phyloP scores from a whole-genome alignment of 768 basidiomycete species.

The Hygrophorus russula region DNA sequence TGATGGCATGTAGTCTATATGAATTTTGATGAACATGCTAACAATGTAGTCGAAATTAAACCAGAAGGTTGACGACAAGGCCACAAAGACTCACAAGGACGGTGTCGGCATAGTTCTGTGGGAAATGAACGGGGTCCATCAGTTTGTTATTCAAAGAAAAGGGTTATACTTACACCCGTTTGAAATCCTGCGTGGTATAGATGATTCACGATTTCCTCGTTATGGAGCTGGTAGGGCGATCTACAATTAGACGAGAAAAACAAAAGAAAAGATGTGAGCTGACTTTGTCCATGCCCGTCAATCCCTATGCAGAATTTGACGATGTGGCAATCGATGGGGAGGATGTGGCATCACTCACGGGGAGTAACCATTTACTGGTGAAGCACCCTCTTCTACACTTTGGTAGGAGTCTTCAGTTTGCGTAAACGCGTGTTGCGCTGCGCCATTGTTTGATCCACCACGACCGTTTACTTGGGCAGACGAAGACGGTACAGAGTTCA shows the following conservation, averaged over 20 bases:
- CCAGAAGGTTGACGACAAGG: neutral
- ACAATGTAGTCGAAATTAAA: neutral
- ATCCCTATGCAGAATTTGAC: neutral
- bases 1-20: slow-evolving; percentile 75
- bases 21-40: slow-evolving; percentile 67
- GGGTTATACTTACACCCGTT: slow-evolving; percentile 51
- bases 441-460: slow-evolving; percentile 35
- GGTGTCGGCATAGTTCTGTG: slow-evolving; percentile 75
- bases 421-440: slow-evolving; percentile 27
- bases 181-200: slow-evolving; percentile 74
- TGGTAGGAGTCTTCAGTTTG: neutral
- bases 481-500: slow-evolving; percentile 13
- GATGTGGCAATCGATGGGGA: neutral
- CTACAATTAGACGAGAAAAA: slow-evolving; percentile 14
- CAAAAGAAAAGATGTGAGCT: slow-evolving; percentile 6
- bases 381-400: slow-evolving; percentile 5
- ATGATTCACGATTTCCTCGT: slow-evolving; percentile 70
- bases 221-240: slow-evolving; percentile 50
- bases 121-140: slow-evolving; percentile 4
- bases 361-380: slow-evolving; percentile 45
- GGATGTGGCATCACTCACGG: slow-evolving; percentile 33
- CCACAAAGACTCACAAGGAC: slow-evolving; percentile 43
- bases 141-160: neutral
- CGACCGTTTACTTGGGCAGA: slow-evolving; percentile 42
- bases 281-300: neutral